Conservation (phyloP, 257 asterid species). For the Solanum neorickii region DNA sequence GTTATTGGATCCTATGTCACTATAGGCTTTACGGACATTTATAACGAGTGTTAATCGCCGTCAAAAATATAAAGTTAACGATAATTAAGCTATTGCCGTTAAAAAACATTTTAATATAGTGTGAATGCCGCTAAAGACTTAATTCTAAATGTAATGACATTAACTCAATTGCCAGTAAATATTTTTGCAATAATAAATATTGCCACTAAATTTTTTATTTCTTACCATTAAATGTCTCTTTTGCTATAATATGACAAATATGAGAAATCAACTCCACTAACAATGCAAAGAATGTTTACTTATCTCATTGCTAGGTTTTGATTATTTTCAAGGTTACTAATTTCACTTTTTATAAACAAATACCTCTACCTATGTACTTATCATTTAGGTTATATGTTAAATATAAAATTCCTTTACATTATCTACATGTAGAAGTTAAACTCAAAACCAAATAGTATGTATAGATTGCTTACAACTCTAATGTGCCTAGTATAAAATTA, state of each 20-base stretch:
- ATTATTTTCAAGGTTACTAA: background rate
- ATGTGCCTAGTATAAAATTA: too few relatives aligned
- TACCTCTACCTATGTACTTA: background rate
- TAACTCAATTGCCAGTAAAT: rapidly evolving
- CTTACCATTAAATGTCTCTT: too few relatives aligned
- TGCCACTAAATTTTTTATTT: background rate
- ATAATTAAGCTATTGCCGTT: rapidly evolving
- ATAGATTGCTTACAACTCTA: background rate
- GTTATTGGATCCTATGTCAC: rapidly evolving
- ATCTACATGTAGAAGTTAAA: background rate
- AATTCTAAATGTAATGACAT: rapidly evolving
- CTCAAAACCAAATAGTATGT: background rate
- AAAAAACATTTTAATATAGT: background rate
- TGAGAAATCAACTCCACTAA: background rate
- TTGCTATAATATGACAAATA: background rate
- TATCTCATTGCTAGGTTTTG: background rate
- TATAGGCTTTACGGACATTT: background rate
- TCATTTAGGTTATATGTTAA: background rate
- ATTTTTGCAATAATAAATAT: too few relatives aligned
- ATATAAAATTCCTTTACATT: background rate
- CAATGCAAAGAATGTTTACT: background rate
- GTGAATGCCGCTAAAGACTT: background rate
- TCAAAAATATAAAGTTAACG: too few relatives aligned
- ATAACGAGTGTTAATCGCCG: background rate
- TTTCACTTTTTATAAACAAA: too few relatives aligned